phyloP scores from a whole-genome alignment of 768 basidiomycete genomes.

The Infundibulicybe gibba region DNA sequence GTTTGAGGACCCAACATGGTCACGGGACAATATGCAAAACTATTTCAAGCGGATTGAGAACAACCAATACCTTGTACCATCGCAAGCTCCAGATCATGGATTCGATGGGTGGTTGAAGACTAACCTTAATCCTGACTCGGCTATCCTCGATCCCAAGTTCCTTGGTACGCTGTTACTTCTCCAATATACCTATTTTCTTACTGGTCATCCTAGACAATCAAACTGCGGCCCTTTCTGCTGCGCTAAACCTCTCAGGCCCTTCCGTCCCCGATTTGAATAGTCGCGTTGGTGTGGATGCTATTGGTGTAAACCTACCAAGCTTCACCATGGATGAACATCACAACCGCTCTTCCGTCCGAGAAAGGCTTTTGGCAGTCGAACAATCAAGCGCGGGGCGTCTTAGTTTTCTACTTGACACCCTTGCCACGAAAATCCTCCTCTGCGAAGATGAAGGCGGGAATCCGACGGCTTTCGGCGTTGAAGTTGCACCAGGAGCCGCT shows the following conservation, averaged over 20 bases:
- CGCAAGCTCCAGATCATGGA: conserved; percentile 19
- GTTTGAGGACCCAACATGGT: conserved; percentile 24
- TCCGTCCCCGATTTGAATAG: conserved; percentile 20
- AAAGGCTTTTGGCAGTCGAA: conserved; percentile 14
- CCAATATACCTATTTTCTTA: not conserved
- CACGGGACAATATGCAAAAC: conserved; percentile 22
- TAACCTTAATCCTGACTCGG: conserved; percentile 17
- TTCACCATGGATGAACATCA: conserved; percentile 20
- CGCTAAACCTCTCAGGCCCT: conserved; percentile 10
- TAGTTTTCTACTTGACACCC: conserved; percentile 17
- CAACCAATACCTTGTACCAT: conserved; percentile 14
- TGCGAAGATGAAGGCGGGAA: conserved; percentile 9
- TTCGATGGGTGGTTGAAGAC: conserved; percentile 26
- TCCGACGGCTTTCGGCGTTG: conserved; percentile 20
- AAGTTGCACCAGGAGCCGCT: conserved; percentile 17
- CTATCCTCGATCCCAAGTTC: conserved; percentile 14
- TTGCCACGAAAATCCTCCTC: conserved; percentile 20
- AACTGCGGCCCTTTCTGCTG: conserved; percentile 13
- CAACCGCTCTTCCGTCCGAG: conserved; percentile 20
- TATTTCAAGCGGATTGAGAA: conserved; percentile 24
- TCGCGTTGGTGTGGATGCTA: conserved; percentile 11
- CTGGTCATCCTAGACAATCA: conserved; percentile 17
- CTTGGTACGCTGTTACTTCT: conserved; percentile 11
- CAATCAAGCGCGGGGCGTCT: conserved; percentile 9
- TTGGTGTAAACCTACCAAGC: conserved; percentile 14